Percentiles rank a stretch among this genome's conserved stretches.
phyloP scores from a whole-genome alignment of 495 filamentous ascomycete species.

The Endocarpon pusillum region DNA sequence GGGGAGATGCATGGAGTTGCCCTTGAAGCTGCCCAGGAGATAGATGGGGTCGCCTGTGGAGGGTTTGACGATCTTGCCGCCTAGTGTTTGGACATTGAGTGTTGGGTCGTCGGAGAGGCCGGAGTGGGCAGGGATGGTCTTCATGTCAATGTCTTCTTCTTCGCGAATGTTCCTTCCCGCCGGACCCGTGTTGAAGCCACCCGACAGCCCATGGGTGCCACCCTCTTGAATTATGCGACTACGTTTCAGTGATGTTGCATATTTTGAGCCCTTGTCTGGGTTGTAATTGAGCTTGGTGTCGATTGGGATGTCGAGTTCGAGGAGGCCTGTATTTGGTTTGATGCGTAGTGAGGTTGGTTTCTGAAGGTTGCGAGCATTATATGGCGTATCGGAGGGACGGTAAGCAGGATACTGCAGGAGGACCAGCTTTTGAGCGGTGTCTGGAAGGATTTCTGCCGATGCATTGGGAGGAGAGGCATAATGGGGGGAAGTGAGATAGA shows the following conservation, averaged over 20 bases:
- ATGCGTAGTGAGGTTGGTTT: conserved; percentile 44
- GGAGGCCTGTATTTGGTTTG: conserved; percentile 47
- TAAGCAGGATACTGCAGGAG: conserved; percentile 55
- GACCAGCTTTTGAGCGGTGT: conserved; percentile 31
- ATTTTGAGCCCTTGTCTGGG: conserved; percentile 42
- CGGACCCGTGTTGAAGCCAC: conserved; percentile 34
- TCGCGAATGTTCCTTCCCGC: conserved; percentile 17
- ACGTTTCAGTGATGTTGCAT: conserved; percentile 47
- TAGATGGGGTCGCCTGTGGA: conserved; percentile 46
- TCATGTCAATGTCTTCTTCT: conserved; percentile 21
- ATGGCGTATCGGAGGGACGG: conserved; percentile 30
- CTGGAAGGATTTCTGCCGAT: conserved; percentile 18
- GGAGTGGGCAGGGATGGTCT: conserved; percentile 9
- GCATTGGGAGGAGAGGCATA: conserved; percentile 30
- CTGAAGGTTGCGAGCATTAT: conserved; percentile 32
- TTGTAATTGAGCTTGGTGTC: conserved; percentile 46
- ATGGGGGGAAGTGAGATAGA: conserved; percentile 48
- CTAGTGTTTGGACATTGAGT: conserved; percentile 34
- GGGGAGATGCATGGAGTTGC: conserved; percentile 51
- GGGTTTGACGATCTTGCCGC: conserved; percentile 43
- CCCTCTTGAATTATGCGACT: conserved; percentile 35
- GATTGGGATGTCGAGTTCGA: conserved; percentile 62
- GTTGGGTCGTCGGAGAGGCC: conserved; percentile 8
- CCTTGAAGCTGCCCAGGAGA: conserved; percentile 52
- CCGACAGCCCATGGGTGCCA: conserved; percentile 39